Conservation (phyloP, 2,329 filamentous ascomycete species). For the Cucurbitaria berberidis region DNA sequence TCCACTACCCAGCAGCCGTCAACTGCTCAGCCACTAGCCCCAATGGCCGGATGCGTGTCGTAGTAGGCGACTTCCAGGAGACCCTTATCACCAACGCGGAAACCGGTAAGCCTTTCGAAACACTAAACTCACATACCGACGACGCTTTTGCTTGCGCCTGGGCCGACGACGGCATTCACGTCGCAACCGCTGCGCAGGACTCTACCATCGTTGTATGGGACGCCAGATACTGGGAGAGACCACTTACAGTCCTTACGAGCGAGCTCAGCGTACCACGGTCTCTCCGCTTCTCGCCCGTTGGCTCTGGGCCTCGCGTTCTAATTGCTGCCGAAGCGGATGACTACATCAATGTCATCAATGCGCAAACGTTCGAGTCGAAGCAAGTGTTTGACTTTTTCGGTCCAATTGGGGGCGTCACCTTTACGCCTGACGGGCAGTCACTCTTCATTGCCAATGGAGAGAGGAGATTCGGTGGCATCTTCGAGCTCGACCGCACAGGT, state of each 20-base stretch:
- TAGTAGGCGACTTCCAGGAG: slow-evolving; percentile 73
- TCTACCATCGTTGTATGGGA: slow-evolving; percentile 77
- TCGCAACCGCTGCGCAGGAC: slow-evolving; percentile 81
- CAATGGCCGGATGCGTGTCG: slow-evolving; percentile 71
- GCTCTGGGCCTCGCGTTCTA: slow-evolving; percentile 70
- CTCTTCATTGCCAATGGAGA: slow-evolving; percentile 74
- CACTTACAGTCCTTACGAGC: slow-evolving; percentile 62
- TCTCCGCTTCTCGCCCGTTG: slow-evolving; percentile 73
- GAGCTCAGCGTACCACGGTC: slow-evolving; percentile 73
- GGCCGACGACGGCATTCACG: slow-evolving; percentile 76
- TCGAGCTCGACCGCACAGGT: slow-evolving; percentile 63
- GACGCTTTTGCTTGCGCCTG: slow-evolving; percentile 80
- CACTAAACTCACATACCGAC: slow-evolving; percentile 69
- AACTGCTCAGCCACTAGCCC: slow-evolving; percentile 78
- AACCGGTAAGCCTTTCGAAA: slow-evolving; percentile 63
- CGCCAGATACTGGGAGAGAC: slow-evolving; percentile 69
- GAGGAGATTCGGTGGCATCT: slow-evolving; percentile 67
- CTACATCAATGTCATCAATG: slow-evolving; percentile 73
- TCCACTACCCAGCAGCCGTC: slow-evolving; percentile 65
- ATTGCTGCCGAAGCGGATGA: slow-evolving; percentile 79
- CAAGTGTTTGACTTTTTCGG: slow-evolving; percentile 78
- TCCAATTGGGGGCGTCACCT: slow-evolving; percentile 71
- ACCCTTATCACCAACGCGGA: slow-evolving; percentile 74
- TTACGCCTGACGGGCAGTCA: slow-evolving; percentile 70
- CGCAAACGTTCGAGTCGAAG: slow-evolving; percentile 65